Percentiles rank a stretch among this genome's conserved stretches.
Evolutionary conservation across 2,329 filamentous ascomycete genomes (phyloP).

Genomic region (Paecilomyces niveus): DNA sequence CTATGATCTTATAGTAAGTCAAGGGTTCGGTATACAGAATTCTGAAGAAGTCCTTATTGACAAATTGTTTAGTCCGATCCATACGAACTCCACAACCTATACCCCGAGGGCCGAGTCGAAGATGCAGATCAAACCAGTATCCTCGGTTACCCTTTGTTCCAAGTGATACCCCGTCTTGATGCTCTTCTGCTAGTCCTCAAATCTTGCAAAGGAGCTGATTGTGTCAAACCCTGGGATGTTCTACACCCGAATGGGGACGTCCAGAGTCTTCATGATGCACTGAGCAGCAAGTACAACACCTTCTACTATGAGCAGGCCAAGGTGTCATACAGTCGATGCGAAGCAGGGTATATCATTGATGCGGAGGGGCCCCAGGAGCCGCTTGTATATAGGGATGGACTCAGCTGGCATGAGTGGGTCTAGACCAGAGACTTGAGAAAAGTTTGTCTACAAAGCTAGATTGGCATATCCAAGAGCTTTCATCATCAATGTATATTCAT

Average conservation of each 20-base stretch:
- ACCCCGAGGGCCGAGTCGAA: conserved; percentile 3
- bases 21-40: neutral
- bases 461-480: too few species aligned
- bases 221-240: conserved; percentile 30
- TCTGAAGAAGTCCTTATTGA: neutral
- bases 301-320: conserved; percentile 27
- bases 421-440: neutral
- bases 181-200: conserved; percentile 32
- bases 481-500: too few species aligned
- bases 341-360: conserved; percentile 27
- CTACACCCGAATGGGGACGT: conserved; percentile 27
- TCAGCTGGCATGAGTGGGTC: conserved; percentile 14
- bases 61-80: conserved; percentile 21
- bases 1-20: conserved; percentile 28
- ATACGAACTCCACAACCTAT: conserved; percentile 30
- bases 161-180: conserved; percentile 23
- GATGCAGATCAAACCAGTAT: conserved; percentile 4
- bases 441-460: too few species aligned
- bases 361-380: conserved; percentile 27
- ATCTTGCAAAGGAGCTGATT: conserved; percentile 29
- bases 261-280: conserved; percentile 22
- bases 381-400: conserved; percentile 10
- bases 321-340: conserved; percentile 29
- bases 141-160: conserved; percentile 13
- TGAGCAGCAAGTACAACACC: conserved; percentile 19